Conservation (phyloP, 768 basidiomycete genomes). For the Cyclocybe aegerita region DNA sequence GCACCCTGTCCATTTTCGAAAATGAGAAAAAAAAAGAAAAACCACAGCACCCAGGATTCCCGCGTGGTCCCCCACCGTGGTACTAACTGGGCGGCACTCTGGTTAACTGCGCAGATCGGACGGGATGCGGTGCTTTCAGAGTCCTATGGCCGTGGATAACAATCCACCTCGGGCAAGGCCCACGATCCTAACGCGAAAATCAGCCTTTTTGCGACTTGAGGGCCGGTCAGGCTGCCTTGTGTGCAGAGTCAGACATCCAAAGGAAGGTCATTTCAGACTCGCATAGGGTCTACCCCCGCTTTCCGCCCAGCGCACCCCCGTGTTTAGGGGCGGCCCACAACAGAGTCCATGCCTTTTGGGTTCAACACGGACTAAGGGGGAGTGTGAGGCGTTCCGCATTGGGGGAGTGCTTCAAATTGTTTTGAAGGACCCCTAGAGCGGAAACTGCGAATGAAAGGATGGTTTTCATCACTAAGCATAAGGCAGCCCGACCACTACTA, state of each 20-base stretch:
- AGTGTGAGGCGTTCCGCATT: conserved; percentile 66
- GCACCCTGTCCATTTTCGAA: conserved; percentile 11
- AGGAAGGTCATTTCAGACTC: conserved; percentile 73
- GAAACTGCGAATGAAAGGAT: conserved; percentile 86
- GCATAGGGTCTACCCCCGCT: conserved; percentile 74
- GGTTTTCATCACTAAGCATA: conserved; percentile 46
- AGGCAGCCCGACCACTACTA: conserved; percentile 13
- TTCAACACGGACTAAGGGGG: conserved; percentile 66
- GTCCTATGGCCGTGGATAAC: conserved; percentile 46
- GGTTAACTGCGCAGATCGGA: conserved; percentile 66
- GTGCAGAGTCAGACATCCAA: conserved; percentile 77
- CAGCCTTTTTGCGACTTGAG: too few relatives aligned
- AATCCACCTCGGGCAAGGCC: too few relatives aligned
- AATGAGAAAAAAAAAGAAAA: conserved; percentile 22
- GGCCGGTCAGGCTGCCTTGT: conserved; percentile 2
- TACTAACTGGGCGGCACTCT: conserved; percentile 64
- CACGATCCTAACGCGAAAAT: too few relatives aligned
- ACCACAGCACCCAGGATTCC: conserved; percentile 57
- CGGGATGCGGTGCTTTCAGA: conserved; percentile 57
- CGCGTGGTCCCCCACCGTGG: conserved; percentile 65
- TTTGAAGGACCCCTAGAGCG: conserved; percentile 72
- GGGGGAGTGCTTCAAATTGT: conserved; percentile 76
- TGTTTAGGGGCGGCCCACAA: conserved; percentile 54
- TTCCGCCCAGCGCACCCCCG: conserved; percentile 68
- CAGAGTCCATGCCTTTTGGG: conserved; percentile 60